Evolutionary conservation across 495 filamentous ascomycete species (phyloP).

Genomic region (Thermothielavioides terrestris): DNA sequence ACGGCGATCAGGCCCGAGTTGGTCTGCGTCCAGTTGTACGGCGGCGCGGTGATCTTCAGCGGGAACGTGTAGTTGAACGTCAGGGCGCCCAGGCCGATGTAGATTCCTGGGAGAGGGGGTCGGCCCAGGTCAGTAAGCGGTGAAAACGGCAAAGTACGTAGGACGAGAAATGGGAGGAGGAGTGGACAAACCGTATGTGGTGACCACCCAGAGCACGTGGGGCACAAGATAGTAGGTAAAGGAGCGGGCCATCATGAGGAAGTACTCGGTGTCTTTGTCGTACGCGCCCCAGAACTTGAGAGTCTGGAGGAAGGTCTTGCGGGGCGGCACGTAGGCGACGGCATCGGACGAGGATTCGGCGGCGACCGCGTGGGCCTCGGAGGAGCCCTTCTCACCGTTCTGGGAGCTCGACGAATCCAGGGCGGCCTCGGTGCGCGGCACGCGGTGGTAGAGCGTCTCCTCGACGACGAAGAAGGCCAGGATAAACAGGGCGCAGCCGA

Average conservation of each 20-base stretch:
- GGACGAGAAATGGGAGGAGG: neutral
- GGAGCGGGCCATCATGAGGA: constrained; percentile 45
- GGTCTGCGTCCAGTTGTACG: constrained; percentile 50
- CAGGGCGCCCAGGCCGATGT: constrained; percentile 51
- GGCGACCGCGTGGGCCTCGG: constrained; percentile 4
- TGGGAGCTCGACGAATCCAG: constrained; percentile 8
- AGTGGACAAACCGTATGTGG: constrained; percentile 38
- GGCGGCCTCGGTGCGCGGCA: neutral
- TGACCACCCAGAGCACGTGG: constrained; percentile 52
- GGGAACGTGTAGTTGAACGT: constrained; percentile 55
- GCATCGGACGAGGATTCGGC: constrained; percentile 7
- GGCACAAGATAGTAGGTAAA: constrained; percentile 53
- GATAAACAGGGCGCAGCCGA: constrained; percentile 46
- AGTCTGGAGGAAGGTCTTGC: constrained; percentile 40
- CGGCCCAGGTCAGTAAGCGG: constrained; percentile 7
- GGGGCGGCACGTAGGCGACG: constrained; percentile 20
- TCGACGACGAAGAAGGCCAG: constrained; percentile 54
- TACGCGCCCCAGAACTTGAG: constrained; percentile 43
- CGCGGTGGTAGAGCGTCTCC: constrained; percentile 50
- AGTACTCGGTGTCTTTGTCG: constrained; percentile 46
- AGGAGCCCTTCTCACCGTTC: constrained; percentile 19
- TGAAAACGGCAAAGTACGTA: neutral
- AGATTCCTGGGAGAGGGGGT: constrained; percentile 34
- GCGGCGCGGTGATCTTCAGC: constrained; percentile 43
- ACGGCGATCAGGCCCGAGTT: constrained; percentile 50